phyloP scores from a whole-genome alignment of 2,329 filamentous ascomycete species.

The Akanthomyces uredinophilus region DNA sequence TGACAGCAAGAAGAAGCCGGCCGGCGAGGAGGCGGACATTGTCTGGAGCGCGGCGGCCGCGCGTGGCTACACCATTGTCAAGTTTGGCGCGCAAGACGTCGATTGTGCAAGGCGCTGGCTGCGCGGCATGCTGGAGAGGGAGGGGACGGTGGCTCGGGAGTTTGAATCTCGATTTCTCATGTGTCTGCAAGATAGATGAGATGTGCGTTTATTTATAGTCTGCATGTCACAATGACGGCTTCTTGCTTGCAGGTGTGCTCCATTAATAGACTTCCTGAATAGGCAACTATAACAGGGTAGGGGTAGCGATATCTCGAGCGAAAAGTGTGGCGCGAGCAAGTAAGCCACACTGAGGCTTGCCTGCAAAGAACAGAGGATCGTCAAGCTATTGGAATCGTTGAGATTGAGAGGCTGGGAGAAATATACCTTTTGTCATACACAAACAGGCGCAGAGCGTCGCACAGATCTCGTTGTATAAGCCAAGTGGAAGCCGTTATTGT shows the following conservation, averaged over 20 bases:
- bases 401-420: background rate
- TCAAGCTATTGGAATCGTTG: no score
- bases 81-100: conserved; percentile 72
- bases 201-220: background rate
- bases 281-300: background rate
- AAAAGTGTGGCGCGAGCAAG: background rate
- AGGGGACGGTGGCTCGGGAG: conserved; percentile 58
- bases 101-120: conserved; percentile 74
- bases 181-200: conserved; percentile 49
- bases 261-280: conserved; percentile 1
- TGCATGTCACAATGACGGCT: background rate
- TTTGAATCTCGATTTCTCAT: conserved; percentile 74
- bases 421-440: background rate
- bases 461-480: background rate
- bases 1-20: conserved; percentile 36
- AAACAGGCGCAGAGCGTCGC: background rate
- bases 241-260: background rate
- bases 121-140: conserved; percentile 59
- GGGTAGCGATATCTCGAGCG: background rate
- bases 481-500: background rate
- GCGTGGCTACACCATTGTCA: conserved; percentile 75
- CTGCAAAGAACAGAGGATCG: no score
- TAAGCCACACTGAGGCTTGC: background rate
- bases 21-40: conserved; percentile 45
- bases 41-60: conserved; percentile 74